Evolutionary conservation across 2,329 filamentous ascomycete genomes (phyloP).

Genomic region (Fusarium sp.): DNA sequence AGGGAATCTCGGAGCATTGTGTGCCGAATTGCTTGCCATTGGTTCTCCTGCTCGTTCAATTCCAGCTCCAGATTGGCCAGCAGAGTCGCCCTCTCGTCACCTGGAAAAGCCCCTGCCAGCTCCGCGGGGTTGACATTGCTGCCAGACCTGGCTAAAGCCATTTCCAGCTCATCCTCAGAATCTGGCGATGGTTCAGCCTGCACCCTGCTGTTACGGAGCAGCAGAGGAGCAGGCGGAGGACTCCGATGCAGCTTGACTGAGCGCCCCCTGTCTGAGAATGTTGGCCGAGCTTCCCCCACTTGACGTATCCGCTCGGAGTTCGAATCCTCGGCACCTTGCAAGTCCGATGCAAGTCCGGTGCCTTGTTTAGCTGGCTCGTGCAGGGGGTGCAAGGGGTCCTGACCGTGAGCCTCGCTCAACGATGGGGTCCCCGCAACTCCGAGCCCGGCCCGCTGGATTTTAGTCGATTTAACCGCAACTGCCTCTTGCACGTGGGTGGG

Average conservation of each 20-base stretch:
- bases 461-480: conserved; percentile 50
- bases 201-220: conserved; percentile 59
- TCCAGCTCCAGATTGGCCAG: conserved; percentile 71
- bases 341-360: conserved; percentile 17
- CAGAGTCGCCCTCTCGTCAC: conserved; percentile 58
- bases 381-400: conserved; percentile 54
- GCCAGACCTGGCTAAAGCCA: conserved; percentile 18
- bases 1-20: conserved; percentile 63
- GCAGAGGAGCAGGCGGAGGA: conserved; percentile 67
- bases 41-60: conserved; percentile 69
- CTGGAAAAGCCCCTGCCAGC: conserved; percentile 13
- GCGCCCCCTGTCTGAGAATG: conserved; percentile 67
- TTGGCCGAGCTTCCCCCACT: conserved; percentile 68
- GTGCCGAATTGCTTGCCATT: conserved; percentile 69
- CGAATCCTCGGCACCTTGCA: conserved; percentile 21
- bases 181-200: conserved; percentile 65
- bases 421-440: conserved; percentile 27
- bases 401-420: conserved; percentile 47
- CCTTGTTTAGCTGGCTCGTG: conserved; percentile 50
- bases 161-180: conserved; percentile 60
- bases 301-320: conserved; percentile 60
- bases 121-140: neutral
- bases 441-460: conserved; percentile 25
- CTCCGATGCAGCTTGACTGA: conserved; percentile 61
- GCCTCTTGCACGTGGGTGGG: conserved; percentile 60